Evolutionary conservation across 2,329 filamentous ascomycete species (phyloP), one percentile per base, ranked within the genome.

Genomic region (Phaeosphaeriaceae sp.): DNA sequence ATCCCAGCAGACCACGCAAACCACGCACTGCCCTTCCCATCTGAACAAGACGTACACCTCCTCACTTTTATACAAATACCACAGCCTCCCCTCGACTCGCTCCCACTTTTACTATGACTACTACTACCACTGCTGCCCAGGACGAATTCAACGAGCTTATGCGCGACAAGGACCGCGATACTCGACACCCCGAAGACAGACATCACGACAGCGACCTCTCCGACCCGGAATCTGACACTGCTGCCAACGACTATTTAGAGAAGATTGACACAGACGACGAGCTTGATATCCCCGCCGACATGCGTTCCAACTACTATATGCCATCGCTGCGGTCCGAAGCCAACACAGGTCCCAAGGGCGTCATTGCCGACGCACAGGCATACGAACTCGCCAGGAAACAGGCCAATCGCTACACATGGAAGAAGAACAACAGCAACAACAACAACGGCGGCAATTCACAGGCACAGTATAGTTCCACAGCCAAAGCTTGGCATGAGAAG

Each of bases 271-370:
- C 79, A 48, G 70, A 74, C 74, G 67, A 76, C 73, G 76, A 76
- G 59, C 72, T 77, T 62, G 75, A 78, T 51, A 52, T 74, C 20
- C 65, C 72, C 42, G 61, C 67, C 57, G 67, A 86, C 64, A 85
- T 86, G 72, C 82, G 86, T 43, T 78, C 81, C 50, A 75, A 82
- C 58, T 80, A 79, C 71, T 76, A 76, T 61, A 76, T 80, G 70
- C 73, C 89, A 64, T 82, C 81, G 66, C 83, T 89, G 52, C 72
- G 89, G 70, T 84, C 78, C 44, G 86, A 87, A 49, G 83, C 85
- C 58, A 86, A 89, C 60, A 93, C 89, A 2, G 90, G 90, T 38
- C 89, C 92, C 60, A 93, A 93, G 78, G 90, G 90, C 55, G 90
- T 94, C 72, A 93, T 94, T 66, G 88, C 89, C 62, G 90, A 94